Evolutionary conservation across 805 yeast genomes (phyloP), one percentile per base, ranked within the genome.

Genomic region (Cyberlindnera meyerae): DNA sequence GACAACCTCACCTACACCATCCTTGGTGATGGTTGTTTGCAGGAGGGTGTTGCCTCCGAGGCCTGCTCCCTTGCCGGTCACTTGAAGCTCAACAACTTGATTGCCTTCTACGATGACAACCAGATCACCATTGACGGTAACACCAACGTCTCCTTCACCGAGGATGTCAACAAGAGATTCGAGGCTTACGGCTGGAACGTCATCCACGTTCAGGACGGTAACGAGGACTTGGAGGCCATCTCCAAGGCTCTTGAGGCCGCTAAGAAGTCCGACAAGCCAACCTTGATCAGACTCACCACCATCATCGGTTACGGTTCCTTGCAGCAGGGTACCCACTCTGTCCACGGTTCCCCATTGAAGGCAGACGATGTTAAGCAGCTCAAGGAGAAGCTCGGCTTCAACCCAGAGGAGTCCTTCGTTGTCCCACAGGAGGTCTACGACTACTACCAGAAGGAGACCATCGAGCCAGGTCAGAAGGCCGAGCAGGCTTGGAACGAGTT

Each of bases 41-140:
- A 82, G 88, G 98, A 90, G 73, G 98, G 98, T 77, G 87, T 90
- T 47, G 75, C 96, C 44, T 77, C 93, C 42, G 98, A 90, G 74
- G 93, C 96, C 40, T 75, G 77, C 52, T 90, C 98, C 25, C 68
- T 89, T 44, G 98, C 98, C 47, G 98, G 98, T 58, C 98, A 90
- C 69, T 73, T 90, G 65, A 75, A 87, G 73, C 79, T 90, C 63
- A 85, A 84, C 63, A 89, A 89, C 73, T 77, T 90, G 71, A 87
- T 90, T 65, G 88, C 90, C 44, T 78, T 90, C 69, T 90, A 89
- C 78, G 98, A 90, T 63, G 96, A 88, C 72, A 90, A 90, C 81
- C 81, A 80, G 62, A 89, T 90, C 73, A 82, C 97, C 55, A 90
- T 90, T 62, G 98, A 90, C 63, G 98, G 98, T 73, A 70, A 73